phyloP scores from a whole-genome alignment of 805 yeast species.

The Yarrowia osloensis region DNA sequence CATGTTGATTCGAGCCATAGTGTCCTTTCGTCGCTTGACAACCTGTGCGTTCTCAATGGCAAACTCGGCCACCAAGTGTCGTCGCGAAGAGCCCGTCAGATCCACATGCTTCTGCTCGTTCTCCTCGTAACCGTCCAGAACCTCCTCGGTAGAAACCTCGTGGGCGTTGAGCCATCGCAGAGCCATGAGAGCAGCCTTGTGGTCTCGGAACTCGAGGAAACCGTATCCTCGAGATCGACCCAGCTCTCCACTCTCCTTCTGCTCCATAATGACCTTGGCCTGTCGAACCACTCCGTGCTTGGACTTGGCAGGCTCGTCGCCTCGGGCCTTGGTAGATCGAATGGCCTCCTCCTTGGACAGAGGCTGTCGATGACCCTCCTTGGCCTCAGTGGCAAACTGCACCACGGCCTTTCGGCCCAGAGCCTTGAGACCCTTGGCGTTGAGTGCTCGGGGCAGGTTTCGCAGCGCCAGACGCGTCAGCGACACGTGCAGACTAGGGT shows the following conservation, averaged over 20 bases:
- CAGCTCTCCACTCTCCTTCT: conserved; percentile 78
- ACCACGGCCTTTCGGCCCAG: conserved; percentile 94
- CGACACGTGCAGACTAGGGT: conserved; percentile 90
- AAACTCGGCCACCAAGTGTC: conserved; percentile 89
- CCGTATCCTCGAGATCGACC: conserved; percentile 98
- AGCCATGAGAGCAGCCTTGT: conserved; percentile 91
- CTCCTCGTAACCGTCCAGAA: conserved; percentile 42
- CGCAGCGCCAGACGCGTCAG: conserved; percentile 92
- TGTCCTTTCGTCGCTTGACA: conserved; percentile 81
- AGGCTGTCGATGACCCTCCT: conserved; percentile 71
- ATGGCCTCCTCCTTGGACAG: conserved; percentile 83
- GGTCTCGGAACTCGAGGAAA: conserved; percentile 89
- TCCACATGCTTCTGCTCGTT: conserved; percentile 35
- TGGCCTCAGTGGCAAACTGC: conserved; percentile 88
- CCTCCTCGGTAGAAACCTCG: conserved; percentile 70
- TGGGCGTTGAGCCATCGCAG: conserved; percentile 96
- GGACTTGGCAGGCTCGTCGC: conserved; percentile 57
- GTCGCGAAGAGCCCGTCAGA: conserved; percentile 48
- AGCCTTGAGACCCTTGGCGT: conserved; percentile 82
- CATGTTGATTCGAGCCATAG: conserved; percentile 36
- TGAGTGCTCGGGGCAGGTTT: conserved; percentile 91
- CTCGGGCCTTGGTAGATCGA: conserved; percentile 62
- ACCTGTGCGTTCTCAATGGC: conserved; percentile 95
- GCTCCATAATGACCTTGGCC: conserved; percentile 89
- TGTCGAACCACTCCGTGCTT: conserved; percentile 90